Evolutionary conservation across 768 basidiomycete species (phyloP).

Genomic region (Pluteus cervinus): DNA sequence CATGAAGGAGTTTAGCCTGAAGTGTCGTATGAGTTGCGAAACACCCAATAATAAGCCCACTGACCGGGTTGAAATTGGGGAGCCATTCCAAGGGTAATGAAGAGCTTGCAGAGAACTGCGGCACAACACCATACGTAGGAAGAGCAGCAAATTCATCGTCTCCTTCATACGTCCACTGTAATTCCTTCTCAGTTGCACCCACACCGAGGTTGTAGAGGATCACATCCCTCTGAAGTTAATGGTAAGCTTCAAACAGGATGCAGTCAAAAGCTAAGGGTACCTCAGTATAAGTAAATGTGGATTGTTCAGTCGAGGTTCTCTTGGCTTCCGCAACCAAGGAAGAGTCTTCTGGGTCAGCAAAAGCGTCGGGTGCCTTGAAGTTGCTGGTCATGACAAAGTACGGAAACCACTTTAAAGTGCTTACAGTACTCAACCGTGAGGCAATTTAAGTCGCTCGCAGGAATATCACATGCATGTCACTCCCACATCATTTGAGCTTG

Average conservation of each 20-base stretch:
- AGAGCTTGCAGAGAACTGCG: constrained; percentile 75
- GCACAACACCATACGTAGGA: constrained; percentile 94
- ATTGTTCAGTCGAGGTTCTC: constrained; percentile 43
- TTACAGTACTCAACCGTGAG: too few relatives aligned
- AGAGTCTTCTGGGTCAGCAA: constrained; percentile 77
- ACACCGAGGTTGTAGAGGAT: constrained; percentile 94
- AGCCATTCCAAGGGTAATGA: constrained; percentile 76
- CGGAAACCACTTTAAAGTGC: too few relatives aligned
- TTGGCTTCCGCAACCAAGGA: constrained; percentile 81
- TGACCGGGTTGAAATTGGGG: constrained; percentile 89
- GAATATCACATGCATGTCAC: too few relatives aligned
- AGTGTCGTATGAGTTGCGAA: not conserved
- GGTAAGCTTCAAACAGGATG: not conserved
- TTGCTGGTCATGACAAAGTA: too few relatives aligned
- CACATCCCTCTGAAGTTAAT: constrained; percentile 55
- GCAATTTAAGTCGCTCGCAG: too few relatives aligned
- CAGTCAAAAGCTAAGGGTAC: constrained; percentile 14
- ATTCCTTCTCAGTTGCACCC: constrained; percentile 88
- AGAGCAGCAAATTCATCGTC: constrained; percentile 81
- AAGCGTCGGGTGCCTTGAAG: constrained; percentile 42
- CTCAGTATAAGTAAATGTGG: constrained; percentile 74
- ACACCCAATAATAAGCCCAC: constrained; percentile 17
- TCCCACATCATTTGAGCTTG: too few relatives aligned
- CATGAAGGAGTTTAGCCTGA: constrained; percentile 94
- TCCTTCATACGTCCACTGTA: constrained; percentile 89